These are phyloP conservation scores for Xenoacremonium recifei DNA, from an alignment of 2,329 filamentous ascomycete genomes.

Conservation along the genomic window DNA sequence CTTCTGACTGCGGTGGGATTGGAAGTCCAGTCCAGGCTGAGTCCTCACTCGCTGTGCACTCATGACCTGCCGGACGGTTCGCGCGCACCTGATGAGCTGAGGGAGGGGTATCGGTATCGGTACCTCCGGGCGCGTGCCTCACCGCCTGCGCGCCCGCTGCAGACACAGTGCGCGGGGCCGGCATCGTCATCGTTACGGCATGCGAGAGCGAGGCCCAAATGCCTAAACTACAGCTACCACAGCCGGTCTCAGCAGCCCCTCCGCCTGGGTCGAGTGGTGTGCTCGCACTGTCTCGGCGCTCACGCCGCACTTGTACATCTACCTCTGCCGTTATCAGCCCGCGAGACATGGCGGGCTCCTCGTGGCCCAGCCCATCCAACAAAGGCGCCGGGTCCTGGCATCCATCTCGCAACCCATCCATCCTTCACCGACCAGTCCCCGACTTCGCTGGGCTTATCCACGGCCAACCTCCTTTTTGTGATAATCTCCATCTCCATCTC, in stretches of 20 bases:
- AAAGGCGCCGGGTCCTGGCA: conserved; percentile 17
- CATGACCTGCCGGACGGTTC: conserved; percentile 25
- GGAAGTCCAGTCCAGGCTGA: too few relatives aligned
- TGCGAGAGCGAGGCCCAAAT: conserved; percentile 1
- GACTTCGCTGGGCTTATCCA: conserved; percentile 20
- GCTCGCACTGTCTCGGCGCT: conserved; percentile 22
- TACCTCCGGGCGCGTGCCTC: conserved; percentile 13
- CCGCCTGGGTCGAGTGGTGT: conserved; percentile 7
- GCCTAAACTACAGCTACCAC: conserved; percentile 2
- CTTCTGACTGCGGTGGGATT: too few relatives aligned
- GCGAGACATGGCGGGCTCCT: conserved; percentile 18
- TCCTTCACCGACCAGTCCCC: conserved; percentile 17
- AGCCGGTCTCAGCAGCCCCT: neutral
- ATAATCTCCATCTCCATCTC: conserved; percentile 8
- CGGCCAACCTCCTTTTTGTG: conserved; percentile 15
- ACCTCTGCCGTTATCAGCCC: conserved; percentile 19
- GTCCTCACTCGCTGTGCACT: too few relatives aligned
- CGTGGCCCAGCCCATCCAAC: conserved; percentile 27
- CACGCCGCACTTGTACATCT: conserved; percentile 12
- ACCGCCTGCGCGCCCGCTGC: conserved; percentile 8
- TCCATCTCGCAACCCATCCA: conserved; percentile 14
- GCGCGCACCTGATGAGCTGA: conserved; percentile 14
- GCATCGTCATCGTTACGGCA: conserved; percentile 19
- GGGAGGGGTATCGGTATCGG: conserved; percentile 15
- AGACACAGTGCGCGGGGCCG: conserved; percentile 18